These are phyloP conservation scores for Globisporangium nagaii DNA, from an alignment of 352 stramenopile species.

Conservation along the genomic window DNA sequence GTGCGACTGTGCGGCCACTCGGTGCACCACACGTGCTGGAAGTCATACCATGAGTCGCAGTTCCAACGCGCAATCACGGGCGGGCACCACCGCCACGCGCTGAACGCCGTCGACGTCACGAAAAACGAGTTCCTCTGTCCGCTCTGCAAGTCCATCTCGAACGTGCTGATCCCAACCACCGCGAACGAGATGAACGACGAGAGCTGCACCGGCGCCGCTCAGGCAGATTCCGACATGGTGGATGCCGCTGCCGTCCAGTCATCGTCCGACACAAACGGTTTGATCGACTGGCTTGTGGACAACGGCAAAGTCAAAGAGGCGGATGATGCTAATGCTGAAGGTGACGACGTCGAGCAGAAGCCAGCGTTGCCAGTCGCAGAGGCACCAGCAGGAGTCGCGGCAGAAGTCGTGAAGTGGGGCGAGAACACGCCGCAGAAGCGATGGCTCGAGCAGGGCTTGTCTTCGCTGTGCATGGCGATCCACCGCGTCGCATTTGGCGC, in stretches of 20 bases:
- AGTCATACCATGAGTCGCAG: slow-evolving; percentile 93
- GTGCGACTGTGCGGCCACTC: slow-evolving; percentile 91
- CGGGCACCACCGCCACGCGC: slow-evolving; percentile 87
- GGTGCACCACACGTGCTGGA: slow-evolving; percentile 93
- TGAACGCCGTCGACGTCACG: slow-evolving; percentile 94
- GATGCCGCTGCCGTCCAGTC: background rate
- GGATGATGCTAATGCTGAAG: background rate
- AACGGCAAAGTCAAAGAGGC: slow-evolving; percentile 14
- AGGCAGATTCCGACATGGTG: background rate
- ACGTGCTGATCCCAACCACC: slow-evolving; percentile 91
- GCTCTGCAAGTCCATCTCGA: slow-evolving; percentile 97
- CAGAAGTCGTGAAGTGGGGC: slow-evolving; percentile 1
- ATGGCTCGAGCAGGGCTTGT: slow-evolving; percentile 64
- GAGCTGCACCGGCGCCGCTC: background rate
- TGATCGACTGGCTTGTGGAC: slow-evolving; percentile 44
- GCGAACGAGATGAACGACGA: slow-evolving; percentile 43
- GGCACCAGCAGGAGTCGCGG: background rate
- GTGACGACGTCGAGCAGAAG: slow-evolving; percentile 24
- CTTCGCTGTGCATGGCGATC: slow-evolving; percentile 80
- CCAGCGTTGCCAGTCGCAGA: background rate
- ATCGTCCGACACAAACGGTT: slow-evolving; percentile 13
- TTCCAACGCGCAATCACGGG: slow-evolving; percentile 91
- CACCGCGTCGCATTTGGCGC: slow-evolving; percentile 79
- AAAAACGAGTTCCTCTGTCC: slow-evolving; percentile 97
- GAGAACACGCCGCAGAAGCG: slow-evolving; percentile 27